Percentiles rank a stretch among this genome's conserved stretches.
phyloP scores from a whole-genome alignment of 2,329 filamentous ascomycete species.

The Botrytis hyacinthi region DNA sequence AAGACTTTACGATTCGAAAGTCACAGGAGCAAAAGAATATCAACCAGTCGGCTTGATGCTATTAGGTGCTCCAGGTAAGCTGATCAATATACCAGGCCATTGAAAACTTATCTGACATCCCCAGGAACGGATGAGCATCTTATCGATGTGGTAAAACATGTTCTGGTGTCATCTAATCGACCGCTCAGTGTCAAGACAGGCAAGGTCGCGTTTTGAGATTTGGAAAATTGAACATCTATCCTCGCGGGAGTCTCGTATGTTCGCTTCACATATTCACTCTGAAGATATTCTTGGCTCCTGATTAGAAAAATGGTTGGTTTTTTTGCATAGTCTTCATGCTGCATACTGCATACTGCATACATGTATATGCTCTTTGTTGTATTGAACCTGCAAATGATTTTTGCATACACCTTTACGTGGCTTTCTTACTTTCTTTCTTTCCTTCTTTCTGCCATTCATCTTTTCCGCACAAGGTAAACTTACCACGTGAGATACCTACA shows the following conservation, averaged over 20 bases:
- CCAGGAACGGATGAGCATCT: conserved; percentile 22
- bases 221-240: not conserved
- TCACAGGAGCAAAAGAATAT: conserved; percentile 18
- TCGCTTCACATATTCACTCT: not conserved
- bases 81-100: not conserved
- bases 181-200: conserved; percentile 8
- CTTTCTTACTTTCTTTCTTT: too few relatives aligned
- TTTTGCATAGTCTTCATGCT: accelerated
- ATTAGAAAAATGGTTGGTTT: not conserved
- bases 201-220: not conserved
- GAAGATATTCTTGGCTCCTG: too few relatives aligned
- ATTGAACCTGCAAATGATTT: not conserved
- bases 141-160: conserved; percentile 11
- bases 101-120: not conserved
- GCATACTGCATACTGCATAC: too few relatives aligned
- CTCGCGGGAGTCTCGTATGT: accelerated
- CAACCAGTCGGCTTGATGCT: conserved; percentile 29
- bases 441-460: not conserved
- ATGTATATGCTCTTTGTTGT: too few relatives aligned
- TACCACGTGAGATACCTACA: not conserved
- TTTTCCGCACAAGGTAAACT: accelerated
- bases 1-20: conserved; percentile 23
- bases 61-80: conserved; percentile 25
- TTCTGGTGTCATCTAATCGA: not conserved
- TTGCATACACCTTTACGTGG: accelerated